These are phyloP conservation scores for Alternaria sp. DNA, from an alignment of 2,329 filamentous ascomycete genomes.

Conservation along the genomic window DNA sequence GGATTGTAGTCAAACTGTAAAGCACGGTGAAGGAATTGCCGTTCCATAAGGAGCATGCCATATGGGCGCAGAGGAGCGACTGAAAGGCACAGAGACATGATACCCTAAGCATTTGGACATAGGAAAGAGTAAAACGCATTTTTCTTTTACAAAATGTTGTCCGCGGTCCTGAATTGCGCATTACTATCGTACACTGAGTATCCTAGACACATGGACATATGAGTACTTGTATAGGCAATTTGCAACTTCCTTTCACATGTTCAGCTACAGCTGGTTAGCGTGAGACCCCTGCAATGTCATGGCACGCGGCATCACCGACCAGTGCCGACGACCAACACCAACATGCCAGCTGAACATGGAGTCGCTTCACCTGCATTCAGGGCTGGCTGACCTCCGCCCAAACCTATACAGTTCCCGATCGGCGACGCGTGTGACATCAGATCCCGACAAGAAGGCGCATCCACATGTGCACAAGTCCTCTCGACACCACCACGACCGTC, in stretches of 20 bases:
- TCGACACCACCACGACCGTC: constrained; percentile 42
- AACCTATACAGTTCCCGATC: constrained; percentile 34
- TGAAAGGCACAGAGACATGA: constrained; percentile 8
- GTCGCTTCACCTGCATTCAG: constrained; percentile 29
- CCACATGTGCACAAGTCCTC: constrained; percentile 29
- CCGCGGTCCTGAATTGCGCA: background rate
- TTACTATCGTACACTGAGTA: background rate
- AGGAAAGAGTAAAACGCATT: constrained; percentile 10
- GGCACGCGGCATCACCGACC: constrained; percentile 9
- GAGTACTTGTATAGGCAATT: background rate
- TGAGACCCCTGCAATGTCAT: constrained; percentile 16
- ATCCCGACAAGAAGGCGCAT: constrained; percentile 42
- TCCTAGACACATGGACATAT: background rate
- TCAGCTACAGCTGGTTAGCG: constrained; percentile 11
- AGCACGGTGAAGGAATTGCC: constrained; percentile 5
- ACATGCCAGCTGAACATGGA: constrained; percentile 34
- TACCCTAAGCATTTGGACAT: constrained; percentile 3
- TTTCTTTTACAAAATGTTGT: background rate
- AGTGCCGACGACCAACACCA: constrained; percentile 12
- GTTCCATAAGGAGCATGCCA: constrained; percentile 2
- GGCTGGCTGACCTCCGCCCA: constrained; percentile 31
- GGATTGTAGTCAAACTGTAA: background rate
- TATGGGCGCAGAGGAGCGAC: background rate
- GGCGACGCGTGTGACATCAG: constrained; percentile 38
- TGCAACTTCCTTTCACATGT: constrained; percentile 5